Base-by-base conservation (phyloP, 2,329 filamentous ascomycete genomes). In the Sporothrix brunneoviolacea region DNA sequence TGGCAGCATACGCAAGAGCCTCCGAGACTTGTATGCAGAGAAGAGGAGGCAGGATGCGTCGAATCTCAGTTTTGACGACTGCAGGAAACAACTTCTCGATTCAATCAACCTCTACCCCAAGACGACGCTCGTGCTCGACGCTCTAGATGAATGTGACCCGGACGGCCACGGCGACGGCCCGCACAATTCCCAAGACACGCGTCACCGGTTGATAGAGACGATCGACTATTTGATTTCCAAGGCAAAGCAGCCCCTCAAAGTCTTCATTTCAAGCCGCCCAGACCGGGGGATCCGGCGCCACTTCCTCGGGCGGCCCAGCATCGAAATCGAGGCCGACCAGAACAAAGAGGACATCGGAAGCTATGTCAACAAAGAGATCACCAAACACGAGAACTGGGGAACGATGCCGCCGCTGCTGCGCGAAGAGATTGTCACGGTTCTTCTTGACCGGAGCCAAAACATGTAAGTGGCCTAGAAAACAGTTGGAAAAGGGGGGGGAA, bases 191-290 rank as follows among this genome's bases (percentile, higher is more conserved):
- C n/a, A n/a, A n/a, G 39, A 51, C 4, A 52, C 55, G 4, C 60
- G 66, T 10, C 27, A 50, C 6, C 40, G 59, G 8, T 48, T 69
- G 6, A 51, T 67, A 18, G 50, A 62, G 10, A 28, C 48, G 0
- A 50, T 69, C 4, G 46, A 61, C 2, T 37, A 36, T 2, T 45
- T 69, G 5, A 9, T 65, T 2, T 21, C 24, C 3, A n/a, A 57
- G 5, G 54, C 61, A 8, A 41, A 52, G 3, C 59, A 57, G 2
- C 58, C 61, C 1, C 53, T 68, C 4, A 65, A 63, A 27, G 48
- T 70, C 10, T 68, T 68, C 39, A 61, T 67, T 39, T 64, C 64
- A 0, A 64, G 64, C 49, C 57, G 64, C 0, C 62, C 59, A 6
- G 62, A 66, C 32, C 27, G 22, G 4, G 62, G 65, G 48, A 62